Percentiles rank a stretch among this genome's conserved stretches.
Evolutionary conservation across 2,329 filamentous ascomycete species (phyloP).

Genomic region (Curvularia hawaiiensis): DNA sequence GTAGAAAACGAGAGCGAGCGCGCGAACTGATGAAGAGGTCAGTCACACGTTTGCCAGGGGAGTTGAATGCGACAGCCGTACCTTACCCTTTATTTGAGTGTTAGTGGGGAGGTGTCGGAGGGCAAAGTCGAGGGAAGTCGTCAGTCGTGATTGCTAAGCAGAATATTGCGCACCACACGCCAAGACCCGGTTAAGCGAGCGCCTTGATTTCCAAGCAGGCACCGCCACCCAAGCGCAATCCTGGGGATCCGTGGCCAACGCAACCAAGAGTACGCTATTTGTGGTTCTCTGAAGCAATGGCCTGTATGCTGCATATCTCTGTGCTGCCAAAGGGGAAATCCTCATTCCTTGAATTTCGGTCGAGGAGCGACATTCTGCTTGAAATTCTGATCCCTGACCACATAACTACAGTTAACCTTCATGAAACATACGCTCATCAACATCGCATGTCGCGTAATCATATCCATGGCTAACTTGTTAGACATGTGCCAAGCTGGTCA

Average conservation of each 20-base stretch:
- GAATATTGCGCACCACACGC: conserved; percentile 13
- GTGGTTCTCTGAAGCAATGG: not conserved
- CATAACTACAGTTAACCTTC: not conserved
- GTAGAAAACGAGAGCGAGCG: conserved; percentile 12
- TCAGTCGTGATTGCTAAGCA: conserved; percentile 27
- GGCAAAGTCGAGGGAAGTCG: conserved; percentile 22
- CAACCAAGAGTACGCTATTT: not conserved
- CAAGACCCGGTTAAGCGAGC: conserved; percentile 19
- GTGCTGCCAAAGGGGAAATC: not conserved
- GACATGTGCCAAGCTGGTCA: not conserved
- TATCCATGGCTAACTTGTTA: not conserved
- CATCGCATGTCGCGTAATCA: not conserved
- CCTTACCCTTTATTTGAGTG: conserved; percentile 42
- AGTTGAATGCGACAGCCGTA: conserved; percentile 20
- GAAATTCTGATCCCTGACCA: not conserved
- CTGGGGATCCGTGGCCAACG: conserved; percentile 6
- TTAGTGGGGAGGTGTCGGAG: conserved; percentile 29
- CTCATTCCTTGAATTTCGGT: not conserved
- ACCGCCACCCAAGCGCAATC: conserved; percentile 3
- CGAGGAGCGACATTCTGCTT: not conserved
- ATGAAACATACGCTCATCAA: not conserved
- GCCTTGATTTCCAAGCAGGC: conserved; percentile 19
- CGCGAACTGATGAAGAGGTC: conserved; percentile 20
- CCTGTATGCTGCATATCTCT: not conserved
- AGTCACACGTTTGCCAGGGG: conserved; percentile 18